phyloP scores from a whole-genome alignment of 2,329 filamentous ascomycete genomes.

The Grosmannia serpens region DNA sequence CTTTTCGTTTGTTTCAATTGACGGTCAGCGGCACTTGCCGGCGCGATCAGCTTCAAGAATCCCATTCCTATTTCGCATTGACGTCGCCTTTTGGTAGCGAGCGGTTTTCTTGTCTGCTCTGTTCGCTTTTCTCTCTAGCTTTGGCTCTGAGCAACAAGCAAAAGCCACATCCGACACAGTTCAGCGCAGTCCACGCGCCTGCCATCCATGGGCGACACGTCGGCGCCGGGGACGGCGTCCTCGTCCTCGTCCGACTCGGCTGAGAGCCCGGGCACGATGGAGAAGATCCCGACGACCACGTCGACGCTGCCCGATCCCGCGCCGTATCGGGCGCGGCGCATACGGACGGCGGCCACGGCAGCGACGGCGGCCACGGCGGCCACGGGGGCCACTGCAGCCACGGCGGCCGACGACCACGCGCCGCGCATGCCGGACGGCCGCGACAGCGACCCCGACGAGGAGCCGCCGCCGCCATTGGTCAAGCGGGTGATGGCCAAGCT shows the following conservation, averaged over 20 bases:
- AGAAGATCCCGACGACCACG: background rate
- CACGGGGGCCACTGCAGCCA: background rate
- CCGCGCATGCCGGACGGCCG: background rate
- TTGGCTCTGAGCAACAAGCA: too few species aligned
- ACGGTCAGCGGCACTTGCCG: too few species aligned
- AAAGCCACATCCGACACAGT: too few species aligned
- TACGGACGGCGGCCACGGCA: background rate
- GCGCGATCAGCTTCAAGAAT: too few species aligned
- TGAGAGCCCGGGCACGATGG: background rate
- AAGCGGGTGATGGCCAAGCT: constrained; percentile 8
- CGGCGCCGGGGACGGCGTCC: background rate
- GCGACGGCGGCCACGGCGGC: background rate
- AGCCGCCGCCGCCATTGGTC: background rate
- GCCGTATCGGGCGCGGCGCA: background rate
- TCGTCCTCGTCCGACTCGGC: background rate
- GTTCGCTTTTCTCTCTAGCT: too few species aligned
- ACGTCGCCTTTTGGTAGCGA: too few species aligned
- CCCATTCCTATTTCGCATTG: too few species aligned
- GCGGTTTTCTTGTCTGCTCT: too few species aligned
- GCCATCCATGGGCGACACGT: background rate
- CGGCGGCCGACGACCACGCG: background rate
- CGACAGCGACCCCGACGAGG: background rate
- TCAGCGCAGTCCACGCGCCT: too few species aligned
- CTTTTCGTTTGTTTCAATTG: too few species aligned
- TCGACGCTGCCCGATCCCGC: background rate